Base-by-base conservation (phyloP, 1,139 yeast genomes). In the Kazachstania sp. region DNA sequence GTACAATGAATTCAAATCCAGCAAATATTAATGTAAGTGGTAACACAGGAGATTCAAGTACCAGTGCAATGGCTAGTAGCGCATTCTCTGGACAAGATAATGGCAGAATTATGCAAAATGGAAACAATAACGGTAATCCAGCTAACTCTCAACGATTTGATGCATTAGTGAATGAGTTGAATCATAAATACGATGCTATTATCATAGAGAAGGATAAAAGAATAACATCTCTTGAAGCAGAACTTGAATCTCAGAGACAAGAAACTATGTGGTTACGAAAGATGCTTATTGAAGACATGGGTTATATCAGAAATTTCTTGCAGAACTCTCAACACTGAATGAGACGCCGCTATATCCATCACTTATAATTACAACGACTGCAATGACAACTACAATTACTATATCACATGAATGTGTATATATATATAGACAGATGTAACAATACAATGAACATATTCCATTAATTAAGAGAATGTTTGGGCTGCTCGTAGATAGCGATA, bases 221-320 rank as follows among this genome's bases (percentile, higher is more conserved):
- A 42, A 61, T 64, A 23, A 45, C 48, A 34, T 58, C 57, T 23
- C 53, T 64, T 19, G 63, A 62, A 44, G 50, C 57, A 36, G 66
- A 63, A 37, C 47, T 64, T 7, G 60, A 60, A 37, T 42, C 57
- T 34, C 66, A 64, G 49, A 51, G 64, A 40, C 64, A 63, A 47
- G 67, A 64, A 46, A 58, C 63, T 3, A 51, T 55, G 43, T 63
- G 67, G 67, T 46, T 64, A 38, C 54, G 65, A 39, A 64, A 62
- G 47, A 54, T 64, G 58, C 51, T 64, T 19, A 59, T 63, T 38
- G 67, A 64, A 45, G 67, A 64, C 41, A 58, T 64, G 64, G 66
- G 65, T 9, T 60, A 60, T 49, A 56, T 64, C 4, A 54, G 67
- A 45, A 60, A 58, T 41, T 49, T 55, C 45, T 50, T 62, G 9